These are phyloP conservation scores for Cardiospermum halicacabum DNA, from an alignment of 345 rosid species.

Conservation along the genomic window DNA sequence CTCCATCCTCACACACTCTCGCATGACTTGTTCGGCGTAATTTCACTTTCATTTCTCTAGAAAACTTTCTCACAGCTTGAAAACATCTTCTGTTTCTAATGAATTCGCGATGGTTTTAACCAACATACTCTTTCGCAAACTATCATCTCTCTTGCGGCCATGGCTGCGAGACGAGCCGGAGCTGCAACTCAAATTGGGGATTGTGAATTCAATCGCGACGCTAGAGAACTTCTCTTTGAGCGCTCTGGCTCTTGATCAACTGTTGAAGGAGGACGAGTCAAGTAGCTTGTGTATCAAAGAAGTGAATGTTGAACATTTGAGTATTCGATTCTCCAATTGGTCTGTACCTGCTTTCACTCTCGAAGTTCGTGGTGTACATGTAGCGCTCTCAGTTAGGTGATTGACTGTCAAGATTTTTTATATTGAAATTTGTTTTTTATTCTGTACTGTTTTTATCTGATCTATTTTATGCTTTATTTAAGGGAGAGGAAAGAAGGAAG, in stretches of 20 bases:
- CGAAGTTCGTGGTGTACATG: slow-evolving; percentile 56
- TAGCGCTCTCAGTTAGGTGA: slow-evolving; percentile 47
- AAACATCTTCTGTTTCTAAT: background rate
- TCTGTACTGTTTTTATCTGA: slow-evolving; percentile 5
- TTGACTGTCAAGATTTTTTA: slow-evolving; percentile 3
- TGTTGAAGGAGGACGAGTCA: slow-evolving; percentile 34
- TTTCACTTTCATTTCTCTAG: slow-evolving; percentile 6
- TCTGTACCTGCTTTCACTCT: slow-evolving; percentile 51
- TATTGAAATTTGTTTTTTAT: background rate
- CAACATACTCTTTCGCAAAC: slow-evolving; percentile 40
- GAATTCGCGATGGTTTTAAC: slow-evolving; percentile 37
- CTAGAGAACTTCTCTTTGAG: slow-evolving; percentile 46
- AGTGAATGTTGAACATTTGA: slow-evolving; percentile 45
- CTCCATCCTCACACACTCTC: background rate
- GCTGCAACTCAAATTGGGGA: slow-evolving; percentile 55
- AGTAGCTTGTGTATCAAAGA: slow-evolving; percentile 37
- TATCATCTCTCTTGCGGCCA: slow-evolving; percentile 53
- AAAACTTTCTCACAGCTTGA: background rate
- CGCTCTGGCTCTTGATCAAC: slow-evolving; percentile 41
- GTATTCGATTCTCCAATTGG: slow-evolving; percentile 63
- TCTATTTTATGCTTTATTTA: background rate
- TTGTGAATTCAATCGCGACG: slow-evolving; percentile 43
- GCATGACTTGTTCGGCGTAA: background rate
- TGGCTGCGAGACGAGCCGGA: slow-evolving; percentile 69
- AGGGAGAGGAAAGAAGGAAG: slow-evolving; percentile 42